A percentile compares a stretch with the other conserved stretches of the same genome.
These are phyloP conservation scores for Cornus kousa DNA, from an alignment of 148 eudicot species.

Conservation along the genomic window DNA sequence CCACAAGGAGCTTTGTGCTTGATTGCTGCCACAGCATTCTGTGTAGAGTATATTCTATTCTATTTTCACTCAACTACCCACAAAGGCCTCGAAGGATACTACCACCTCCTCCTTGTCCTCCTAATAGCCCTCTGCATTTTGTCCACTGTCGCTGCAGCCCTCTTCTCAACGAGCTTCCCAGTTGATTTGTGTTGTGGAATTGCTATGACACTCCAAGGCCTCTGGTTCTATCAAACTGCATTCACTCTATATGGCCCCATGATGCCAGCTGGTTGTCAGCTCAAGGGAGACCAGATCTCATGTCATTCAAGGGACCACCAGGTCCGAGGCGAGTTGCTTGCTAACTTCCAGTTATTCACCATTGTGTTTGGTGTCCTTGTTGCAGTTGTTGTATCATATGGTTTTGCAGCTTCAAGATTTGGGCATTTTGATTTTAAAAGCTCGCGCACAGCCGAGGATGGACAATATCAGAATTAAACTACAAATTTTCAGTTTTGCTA, in stretches of 20 bases:
- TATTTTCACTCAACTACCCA: slow-evolving; percentile 90
- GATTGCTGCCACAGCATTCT: slow-evolving; percentile 75
- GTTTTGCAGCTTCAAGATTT: slow-evolving; percentile 42
- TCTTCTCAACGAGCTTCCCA: slow-evolving; percentile 74
- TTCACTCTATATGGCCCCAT: slow-evolving; percentile 85
- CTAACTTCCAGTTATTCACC: slow-evolving; percentile 70
- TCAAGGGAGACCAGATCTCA: slow-evolving; percentile 42
- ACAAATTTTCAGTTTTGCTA: not conserved
- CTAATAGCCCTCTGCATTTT: slow-evolving; percentile 65
- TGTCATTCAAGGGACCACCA: slow-evolving; percentile 44
- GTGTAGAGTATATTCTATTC: slow-evolving; percentile 81
- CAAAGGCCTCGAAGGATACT: slow-evolving; percentile 88
- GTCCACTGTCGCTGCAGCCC: slow-evolving; percentile 56
- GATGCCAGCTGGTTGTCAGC: slow-evolving; percentile 80
- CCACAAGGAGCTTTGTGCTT: slow-evolving; percentile 75
- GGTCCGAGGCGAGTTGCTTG: slow-evolving; percentile 70
- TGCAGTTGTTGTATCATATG: slow-evolving; percentile 38
- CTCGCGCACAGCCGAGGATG: slow-evolving; percentile 18
- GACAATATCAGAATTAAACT: not conserved
- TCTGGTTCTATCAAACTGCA: slow-evolving; percentile 96
- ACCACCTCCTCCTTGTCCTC: slow-evolving; percentile 80
- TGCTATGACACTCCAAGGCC: slow-evolving; percentile 81
- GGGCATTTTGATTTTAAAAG: slow-evolving; percentile 24
- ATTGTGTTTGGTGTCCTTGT: slow-evolving; percentile 48
- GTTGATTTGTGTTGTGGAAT: slow-evolving; percentile 66